Evolutionary conservation across 371 early-diverging fungal species (phyloP).

Genomic region (Mucor irregularis): DNA sequence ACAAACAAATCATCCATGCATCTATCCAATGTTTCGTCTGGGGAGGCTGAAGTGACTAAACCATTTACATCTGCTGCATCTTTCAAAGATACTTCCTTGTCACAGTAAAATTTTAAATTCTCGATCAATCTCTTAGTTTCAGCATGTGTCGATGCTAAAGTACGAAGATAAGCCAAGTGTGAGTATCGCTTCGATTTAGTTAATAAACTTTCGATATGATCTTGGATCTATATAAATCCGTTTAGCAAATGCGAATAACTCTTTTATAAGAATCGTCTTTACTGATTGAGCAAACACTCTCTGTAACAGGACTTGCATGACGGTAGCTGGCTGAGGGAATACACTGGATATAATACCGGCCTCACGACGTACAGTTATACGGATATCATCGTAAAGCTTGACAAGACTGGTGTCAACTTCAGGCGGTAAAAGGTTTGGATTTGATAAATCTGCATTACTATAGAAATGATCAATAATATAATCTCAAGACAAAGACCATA

Average conservation of each 20-base stretch:
- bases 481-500: not conserved
- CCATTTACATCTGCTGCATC: constrained; percentile 30
- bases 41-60: constrained; percentile 45
- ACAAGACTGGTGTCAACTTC: constrained; percentile 77
- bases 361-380: constrained; percentile 79
- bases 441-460: constrained; percentile 40
- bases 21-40: constrained; percentile 74
- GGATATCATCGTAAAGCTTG: constrained; percentile 82
- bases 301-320: constrained; percentile 91
- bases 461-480: not conserved
- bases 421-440: constrained; percentile 58
- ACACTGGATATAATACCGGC: constrained; percentile 88
- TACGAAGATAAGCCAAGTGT: constrained; percentile 77
- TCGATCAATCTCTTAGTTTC: constrained; percentile 75
- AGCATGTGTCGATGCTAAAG: constrained; percentile 73
- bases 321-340: constrained; percentile 89
- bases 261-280: constrained; percentile 19
- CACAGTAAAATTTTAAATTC: constrained; percentile 65
- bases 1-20: constrained; percentile 95
- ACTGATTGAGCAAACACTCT: constrained; percentile 96
- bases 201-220: constrained; percentile 78
- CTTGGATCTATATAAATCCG: constrained; percentile 74
- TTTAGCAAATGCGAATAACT: too few species aligned
- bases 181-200: constrained; percentile 70
- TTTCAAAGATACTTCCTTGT: constrained; percentile 53